These are phyloP conservation scores for Penicillium sp. DNA, from an alignment of 2,329 filamentous ascomycete species.

Conservation along the genomic window DNA sequence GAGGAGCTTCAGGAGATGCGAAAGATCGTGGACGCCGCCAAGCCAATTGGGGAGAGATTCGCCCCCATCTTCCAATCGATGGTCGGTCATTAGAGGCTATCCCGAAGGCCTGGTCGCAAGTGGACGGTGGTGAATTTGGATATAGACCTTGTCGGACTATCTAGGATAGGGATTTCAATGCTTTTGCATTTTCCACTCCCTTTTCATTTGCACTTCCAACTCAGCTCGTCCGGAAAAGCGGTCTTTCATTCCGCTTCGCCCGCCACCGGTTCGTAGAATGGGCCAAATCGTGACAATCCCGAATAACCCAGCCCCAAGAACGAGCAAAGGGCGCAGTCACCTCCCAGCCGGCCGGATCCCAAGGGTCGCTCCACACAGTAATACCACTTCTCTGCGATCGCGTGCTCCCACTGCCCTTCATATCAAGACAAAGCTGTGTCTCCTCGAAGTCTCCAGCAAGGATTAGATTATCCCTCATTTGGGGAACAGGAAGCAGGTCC, in stretches of 20 bases:
- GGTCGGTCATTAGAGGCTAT: conserved; percentile 31
- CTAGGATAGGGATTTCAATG: no score
- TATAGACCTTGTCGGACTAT: no score
- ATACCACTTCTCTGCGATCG: conserved; percentile 13
- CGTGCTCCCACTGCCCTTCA: conserved; percentile 12
- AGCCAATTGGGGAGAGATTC: conserved; percentile 41
- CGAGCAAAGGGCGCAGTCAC: conserved; percentile 23
- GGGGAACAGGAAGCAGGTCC: conserved; percentile 23
- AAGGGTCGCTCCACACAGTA: conserved; percentile 30
- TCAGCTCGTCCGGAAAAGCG: conserved; percentile 12
- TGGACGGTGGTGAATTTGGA: no score
- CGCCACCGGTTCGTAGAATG: conserved; percentile 31
- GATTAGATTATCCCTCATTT: conserved; percentile 25
- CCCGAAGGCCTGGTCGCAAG: no score
- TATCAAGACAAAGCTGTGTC: conserved; percentile 16
- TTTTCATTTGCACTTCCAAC: no score
- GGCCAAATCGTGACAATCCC: conserved; percentile 24
- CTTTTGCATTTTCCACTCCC: no score
- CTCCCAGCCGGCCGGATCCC: conserved; percentile 31
- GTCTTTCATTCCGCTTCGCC: conserved; percentile 24
- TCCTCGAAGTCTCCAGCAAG: conserved; percentile 16
- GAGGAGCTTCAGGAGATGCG: conserved; percentile 44
- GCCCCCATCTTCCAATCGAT: conserved; percentile 20
- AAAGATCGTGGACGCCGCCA: conserved; percentile 37
- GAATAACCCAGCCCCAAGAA: conserved; percentile 31